phyloP scores from a whole-genome alignment of 208 protist genomes.

The Herpetomonas tarakana region DNA sequence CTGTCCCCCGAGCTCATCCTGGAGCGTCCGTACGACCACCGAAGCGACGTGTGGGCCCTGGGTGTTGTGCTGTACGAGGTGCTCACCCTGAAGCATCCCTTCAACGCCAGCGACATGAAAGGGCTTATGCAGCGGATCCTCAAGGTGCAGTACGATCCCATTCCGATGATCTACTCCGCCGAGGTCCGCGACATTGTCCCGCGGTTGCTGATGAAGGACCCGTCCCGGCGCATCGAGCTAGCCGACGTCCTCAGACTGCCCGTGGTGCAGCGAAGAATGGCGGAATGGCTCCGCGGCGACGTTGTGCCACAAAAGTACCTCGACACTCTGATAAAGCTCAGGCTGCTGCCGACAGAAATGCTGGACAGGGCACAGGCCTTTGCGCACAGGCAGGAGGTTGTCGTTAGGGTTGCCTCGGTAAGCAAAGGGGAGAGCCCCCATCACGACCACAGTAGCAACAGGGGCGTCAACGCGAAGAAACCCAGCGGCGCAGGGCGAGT shows the following conservation, averaged over 20 bases:
- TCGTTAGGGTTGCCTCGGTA: too few species aligned
- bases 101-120: conserved; percentile 86
- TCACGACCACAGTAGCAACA: too few species aligned
- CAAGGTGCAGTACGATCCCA: conserved; percentile 77
- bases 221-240: conserved; percentile 62
- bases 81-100: conserved; percentile 84
- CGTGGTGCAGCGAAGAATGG: conserved; percentile 60
- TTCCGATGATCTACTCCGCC: conserved; percentile 64
- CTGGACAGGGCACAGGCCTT: conserved; percentile 16
- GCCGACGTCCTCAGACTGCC: conserved; percentile 68
- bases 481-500: too few species aligned
- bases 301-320: conserved; percentile 69
- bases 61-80: conserved; percentile 91
- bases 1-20: conserved; percentile 92
- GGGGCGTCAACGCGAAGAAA: too few species aligned
- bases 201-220: conserved; percentile 74
- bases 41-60: conserved; percentile 94
- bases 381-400: neutral
- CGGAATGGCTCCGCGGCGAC: conserved; percentile 75
- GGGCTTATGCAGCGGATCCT: conserved; percentile 90
- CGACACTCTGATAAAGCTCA: conserved; percentile 51
- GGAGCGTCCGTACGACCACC: conserved; percentile 91
- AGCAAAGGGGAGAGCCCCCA: too few species aligned
- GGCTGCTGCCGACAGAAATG: conserved; percentile 50
- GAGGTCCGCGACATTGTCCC: conserved; percentile 77